Evolutionary conservation across 176 grass and related monocot genomes (phyloP), one percentile per base, ranked within the genome.

Genomic region (Paspalum notatum): DNA sequence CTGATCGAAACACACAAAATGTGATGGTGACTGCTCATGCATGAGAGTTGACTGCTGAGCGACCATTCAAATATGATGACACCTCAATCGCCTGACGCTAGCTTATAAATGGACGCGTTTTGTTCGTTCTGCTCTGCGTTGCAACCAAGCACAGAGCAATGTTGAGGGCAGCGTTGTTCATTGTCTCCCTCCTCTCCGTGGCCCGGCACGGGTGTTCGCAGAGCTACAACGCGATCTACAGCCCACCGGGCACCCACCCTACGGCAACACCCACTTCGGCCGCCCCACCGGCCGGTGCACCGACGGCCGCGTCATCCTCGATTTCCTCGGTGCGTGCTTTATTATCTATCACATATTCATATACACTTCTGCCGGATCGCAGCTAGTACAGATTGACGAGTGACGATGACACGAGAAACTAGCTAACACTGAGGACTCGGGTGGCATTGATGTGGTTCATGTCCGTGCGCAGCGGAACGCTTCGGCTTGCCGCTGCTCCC

Each of bases 251-350:
- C 83, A 93, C 61, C 79, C 70, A 8, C 93, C 88, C 26, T 97
- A 97, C 76, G 93, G 93, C 2, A 75, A 47, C 71, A 97, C 88
- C 63, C 90, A 82, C 88, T 97, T 97, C 82, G 72, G 79, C 24
- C 88, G 60, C 45, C 85, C 90, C 37, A 93, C 93, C 24, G 82
- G 90, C 51, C 93, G 93, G 9, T 93, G 85, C 85, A 78, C 87
- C 66, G 86, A 97, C 37, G 93, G 93, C 64, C 80, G 93, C 41
- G 72, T 97, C 62, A 44, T 91, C 62, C 15, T 97, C 45, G 93
- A 97, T 68, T 97, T 93, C 78, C 76, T 95, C 8, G 87, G 90
- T 91, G 57, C 32, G 32, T 32, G 32, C 32, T 32, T 32, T 1
- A 32, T 32, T 32, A 32, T 32, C n/a, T n/a, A n/a, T n/a, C n/a